Evolutionary conservation across 768 basidiomycete species (phyloP), one percentile per base, ranked within the genome.

Genomic region (Tylopilus rubrobrunneus): DNA sequence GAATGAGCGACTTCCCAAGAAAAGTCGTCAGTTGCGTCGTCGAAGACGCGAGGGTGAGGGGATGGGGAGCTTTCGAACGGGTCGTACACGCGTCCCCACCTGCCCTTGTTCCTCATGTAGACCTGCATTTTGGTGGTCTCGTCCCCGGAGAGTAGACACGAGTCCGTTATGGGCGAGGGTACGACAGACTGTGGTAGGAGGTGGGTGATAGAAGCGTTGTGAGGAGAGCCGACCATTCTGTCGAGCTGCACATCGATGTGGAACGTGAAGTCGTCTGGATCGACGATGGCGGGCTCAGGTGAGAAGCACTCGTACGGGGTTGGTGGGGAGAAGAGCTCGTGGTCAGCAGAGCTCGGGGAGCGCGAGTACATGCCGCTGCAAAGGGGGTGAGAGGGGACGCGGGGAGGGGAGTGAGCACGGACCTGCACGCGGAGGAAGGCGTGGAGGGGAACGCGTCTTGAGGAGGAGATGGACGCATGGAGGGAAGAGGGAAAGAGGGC

Each of bases 381-480:
- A 29, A 34, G 33, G 11, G 23, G 44, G 7, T 29, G 27, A 40
- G 36, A 4, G 41, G 3, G 27, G 5, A 17, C 0, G 17, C 8
- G 10, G 10, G 48, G n/a, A 2, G 4, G n/a, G 27, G 17, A 17
- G 37, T 19, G 17, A 12, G 41, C 23, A 51, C 68, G 9, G 34
- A 70, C 68, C 68, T 69, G 54, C 53, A 59, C 15, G 51, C 37
- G 28, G 65, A 69, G 44, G 54, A 53, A n/a, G 67, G 65, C 2
- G 68, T 58, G 7, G 57, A 46, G 33, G 60, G 48, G 17, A 57
- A 36, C 25, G 47, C 51, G n/a, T 49, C 45, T 43, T 29, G 27
- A 11, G 28, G 40, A 31, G 31, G 51, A 34, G 42, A 27, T 27
- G 42, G 42, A 43, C 12, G 42, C 28, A 41, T 49, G 37, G 27